Base-by-base conservation (phyloP, 139 green algal species). In the Chlorella sp. region DNA sequence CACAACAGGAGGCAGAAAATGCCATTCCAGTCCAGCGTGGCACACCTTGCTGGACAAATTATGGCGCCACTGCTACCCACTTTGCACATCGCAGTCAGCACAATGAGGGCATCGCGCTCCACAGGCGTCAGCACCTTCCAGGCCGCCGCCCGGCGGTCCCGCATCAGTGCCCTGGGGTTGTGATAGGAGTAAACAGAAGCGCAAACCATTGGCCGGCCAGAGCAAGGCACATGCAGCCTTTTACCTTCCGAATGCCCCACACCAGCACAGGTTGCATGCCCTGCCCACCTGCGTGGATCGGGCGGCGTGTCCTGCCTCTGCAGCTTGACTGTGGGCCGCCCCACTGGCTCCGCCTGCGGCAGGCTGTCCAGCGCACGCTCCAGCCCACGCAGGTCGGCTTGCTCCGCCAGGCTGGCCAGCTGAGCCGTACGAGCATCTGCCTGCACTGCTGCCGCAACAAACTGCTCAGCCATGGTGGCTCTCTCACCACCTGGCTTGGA, bases 61-160 rank as follows among this genome's bases (percentile, higher is more conserved):
- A n/a, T n/a, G n/a, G n/a, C n/a, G n/a, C n/a, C n/a, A n/a, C n/a
- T n/a, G n/a, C n/a, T n/a, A n/a, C 78, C 67, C n/a, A 97, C 92
- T 86, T 97, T 98, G 90, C 95, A 98, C 80, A 98, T 95, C n/a
- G 95, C 94, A 0, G 87, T 93, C 28, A 98, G 74, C 80, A 98
- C 93, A 30, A 94, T 92, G 38, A 98, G 84, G 69, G 96, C 93
- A 76, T 98, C 96, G 20, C 88, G 83, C 86, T 96, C 93, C 18
- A 90, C 73, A n/a, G 91, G 44, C 9, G 83, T 93, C 23, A 97
- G 78, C 64, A 86, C 67, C 17, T 70, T 80, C 89, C 90, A 91
- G 44, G 86, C 85, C 0, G 84, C 60, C 12, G 72, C 85, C 20
- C 89, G 78, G 0, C 79, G 70, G 64, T 89, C 89, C 18, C 87